Conservation (phyloP, 306 rosid genomes). For the Prosopis cineraria region DNA sequence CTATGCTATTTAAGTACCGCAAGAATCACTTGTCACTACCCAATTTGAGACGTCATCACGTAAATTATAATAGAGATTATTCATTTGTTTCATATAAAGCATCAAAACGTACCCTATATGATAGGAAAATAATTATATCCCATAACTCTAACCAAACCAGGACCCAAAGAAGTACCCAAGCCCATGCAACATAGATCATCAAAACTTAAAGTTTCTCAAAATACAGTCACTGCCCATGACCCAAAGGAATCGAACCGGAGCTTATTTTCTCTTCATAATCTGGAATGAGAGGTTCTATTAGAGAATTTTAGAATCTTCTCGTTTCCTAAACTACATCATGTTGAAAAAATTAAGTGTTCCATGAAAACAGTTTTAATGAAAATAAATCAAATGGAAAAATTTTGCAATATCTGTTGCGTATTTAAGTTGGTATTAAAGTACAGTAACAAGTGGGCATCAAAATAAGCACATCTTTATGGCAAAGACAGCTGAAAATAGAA, state of each 20-base stretch:
- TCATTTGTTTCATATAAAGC: too few relatives aligned
- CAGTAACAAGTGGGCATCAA: neutral
- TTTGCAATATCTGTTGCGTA: neutral
- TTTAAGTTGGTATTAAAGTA: slow-evolving; percentile 13
- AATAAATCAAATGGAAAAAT: neutral
- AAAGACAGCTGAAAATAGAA: neutral
- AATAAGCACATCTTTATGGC: neutral
- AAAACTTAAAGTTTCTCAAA: neutral
- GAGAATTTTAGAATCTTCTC: neutral
- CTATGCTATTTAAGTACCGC: too few relatives aligned
- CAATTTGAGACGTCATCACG: too few relatives aligned
- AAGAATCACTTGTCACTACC: too few relatives aligned
- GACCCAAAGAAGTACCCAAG: too few relatives aligned
- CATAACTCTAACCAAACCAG: too few relatives aligned
- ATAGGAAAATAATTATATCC: too few relatives aligned
- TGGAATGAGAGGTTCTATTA: neutral
- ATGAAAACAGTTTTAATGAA: neutral
- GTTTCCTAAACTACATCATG: neutral
- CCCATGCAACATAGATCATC: neutral
- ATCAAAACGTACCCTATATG: too few relatives aligned
- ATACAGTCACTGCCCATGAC: neutral
- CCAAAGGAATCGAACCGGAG: neutral
- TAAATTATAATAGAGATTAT: too few relatives aligned
- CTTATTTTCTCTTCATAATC: neutral
- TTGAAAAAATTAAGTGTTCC: neutral